phyloP scores from a whole-genome alignment of 768 basidiomycete species.

The Hebeloma cylindrosporum region DNA sequence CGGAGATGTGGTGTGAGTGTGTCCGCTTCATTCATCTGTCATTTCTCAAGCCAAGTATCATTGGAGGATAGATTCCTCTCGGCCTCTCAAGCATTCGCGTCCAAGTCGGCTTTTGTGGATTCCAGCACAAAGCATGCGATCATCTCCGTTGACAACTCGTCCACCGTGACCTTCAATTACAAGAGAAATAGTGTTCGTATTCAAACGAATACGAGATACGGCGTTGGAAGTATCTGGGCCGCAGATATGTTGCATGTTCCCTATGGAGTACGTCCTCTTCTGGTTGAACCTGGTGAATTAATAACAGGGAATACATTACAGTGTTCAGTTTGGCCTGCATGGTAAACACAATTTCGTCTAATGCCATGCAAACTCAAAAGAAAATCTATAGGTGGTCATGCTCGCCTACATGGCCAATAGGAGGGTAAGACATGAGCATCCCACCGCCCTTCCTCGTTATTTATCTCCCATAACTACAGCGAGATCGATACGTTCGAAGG shows the following conservation, averaged over 20 bases:
- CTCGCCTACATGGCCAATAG: slow-evolving; percentile 58
- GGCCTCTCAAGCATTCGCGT: slow-evolving; percentile 41
- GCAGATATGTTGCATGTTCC: slow-evolving; percentile 67
- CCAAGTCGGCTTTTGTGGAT: slow-evolving; percentile 63
- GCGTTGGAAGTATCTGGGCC: slow-evolving; percentile 63
- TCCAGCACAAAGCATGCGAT: slow-evolving; percentile 65
- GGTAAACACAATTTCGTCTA: slow-evolving; percentile 26
- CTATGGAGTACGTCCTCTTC: slow-evolving; percentile 47
- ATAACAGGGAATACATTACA: slow-evolving; percentile 23
- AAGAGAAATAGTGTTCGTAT: slow-evolving; percentile 74
- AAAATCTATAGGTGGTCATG: slow-evolving; percentile 57
- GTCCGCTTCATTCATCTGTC: not conserved
- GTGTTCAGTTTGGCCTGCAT: slow-evolving; percentile 76
- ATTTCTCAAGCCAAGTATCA: not conserved
- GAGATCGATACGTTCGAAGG: slow-evolving; percentile 85
- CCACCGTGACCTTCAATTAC: slow-evolving; percentile 47
- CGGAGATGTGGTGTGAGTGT: slow-evolving; percentile 53
- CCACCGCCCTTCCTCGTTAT: not conserved
- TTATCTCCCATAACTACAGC: slow-evolving; percentile 26
- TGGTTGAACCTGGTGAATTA: not conserved
- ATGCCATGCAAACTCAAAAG: too few species aligned
- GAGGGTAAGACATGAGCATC: slow-evolving; percentile 41
- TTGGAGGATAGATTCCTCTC: slow-evolving; percentile 45
- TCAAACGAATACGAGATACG: slow-evolving; percentile 51
- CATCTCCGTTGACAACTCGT: slow-evolving; percentile 74